Percentiles rank a stretch among this genome's conserved stretches.
These are phyloP conservation scores for Barnettozyma pratensis DNA, from an alignment of 805 yeast genomes.

Conservation along the genomic window DNA sequence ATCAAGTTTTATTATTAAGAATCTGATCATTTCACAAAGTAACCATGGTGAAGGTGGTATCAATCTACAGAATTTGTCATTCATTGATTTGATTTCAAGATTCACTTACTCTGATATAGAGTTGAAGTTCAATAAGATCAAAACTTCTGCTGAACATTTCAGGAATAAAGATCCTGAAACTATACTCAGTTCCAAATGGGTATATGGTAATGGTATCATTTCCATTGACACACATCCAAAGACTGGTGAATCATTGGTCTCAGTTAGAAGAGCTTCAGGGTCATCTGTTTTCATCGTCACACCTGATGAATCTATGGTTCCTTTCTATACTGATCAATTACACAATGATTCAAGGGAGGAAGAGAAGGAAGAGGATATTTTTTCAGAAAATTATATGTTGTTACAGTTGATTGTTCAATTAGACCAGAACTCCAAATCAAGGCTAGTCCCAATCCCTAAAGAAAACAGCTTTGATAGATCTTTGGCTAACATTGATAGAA, in stretches of 20 bases:
- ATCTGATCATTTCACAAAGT: constrained; percentile 40
- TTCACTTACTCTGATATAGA: constrained; percentile 64
- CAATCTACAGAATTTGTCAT: constrained; percentile 51
- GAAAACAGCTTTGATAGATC: constrained; percentile 44
- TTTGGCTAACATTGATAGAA: constrained; percentile 58
- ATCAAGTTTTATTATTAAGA: constrained; percentile 58
- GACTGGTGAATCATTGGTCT: constrained; percentile 47
- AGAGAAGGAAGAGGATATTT: constrained; percentile 15
- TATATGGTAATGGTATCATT: constrained; percentile 52
- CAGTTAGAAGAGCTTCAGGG: constrained; percentile 66
- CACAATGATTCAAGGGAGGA: constrained; percentile 30
- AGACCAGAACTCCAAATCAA: constrained; percentile 27
- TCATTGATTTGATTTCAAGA: constrained; percentile 61
- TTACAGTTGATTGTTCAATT: constrained; percentile 46
- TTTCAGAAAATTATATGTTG: constrained; percentile 42
- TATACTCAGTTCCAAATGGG: constrained; percentile 44
- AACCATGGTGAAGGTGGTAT: constrained; percentile 25
- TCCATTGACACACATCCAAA: constrained; percentile 48
- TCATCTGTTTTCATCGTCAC: constrained; percentile 41
- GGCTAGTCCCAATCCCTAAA: constrained; percentile 50
- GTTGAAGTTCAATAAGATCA: constrained; percentile 34
- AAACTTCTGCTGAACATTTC: constrained; percentile 22
- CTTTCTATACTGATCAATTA: constrained; percentile 24
- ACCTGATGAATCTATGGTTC: constrained; percentile 35
- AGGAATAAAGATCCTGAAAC: constrained; percentile 13